phyloP scores from a whole-genome alignment of 2,329 filamentous ascomycete species.

The Arthroderma sp. region DNA sequence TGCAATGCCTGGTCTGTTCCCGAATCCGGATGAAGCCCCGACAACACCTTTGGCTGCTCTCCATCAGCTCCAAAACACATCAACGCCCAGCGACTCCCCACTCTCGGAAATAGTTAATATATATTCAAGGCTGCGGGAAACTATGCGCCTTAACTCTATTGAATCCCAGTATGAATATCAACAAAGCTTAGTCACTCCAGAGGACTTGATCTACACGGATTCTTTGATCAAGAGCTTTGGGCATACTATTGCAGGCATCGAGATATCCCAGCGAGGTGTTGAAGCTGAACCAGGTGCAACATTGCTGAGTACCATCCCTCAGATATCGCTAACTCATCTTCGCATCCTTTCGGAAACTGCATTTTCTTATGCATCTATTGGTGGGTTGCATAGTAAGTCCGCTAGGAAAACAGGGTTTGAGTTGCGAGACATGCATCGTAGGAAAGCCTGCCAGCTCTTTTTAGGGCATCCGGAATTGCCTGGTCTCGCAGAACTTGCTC shows the following conservation, averaged over 20 bases:
- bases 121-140: conserved; percentile 44
- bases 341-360: conserved; percentile 81
- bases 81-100: conserved; percentile 20
- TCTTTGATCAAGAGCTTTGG: conserved; percentile 45
- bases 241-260: conserved; percentile 72
- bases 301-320: conserved; percentile 69
- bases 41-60: conserved; percentile 17
- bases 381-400: conserved; percentile 49
- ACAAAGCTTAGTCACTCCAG: conserved; percentile 26
- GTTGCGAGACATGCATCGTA: conserved; percentile 53
- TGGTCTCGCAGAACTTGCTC: conserved; percentile 21
- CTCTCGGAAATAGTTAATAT: conserved; percentile 39
- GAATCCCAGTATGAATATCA: conserved; percentile 34
- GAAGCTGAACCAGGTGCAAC: conserved; percentile 61
- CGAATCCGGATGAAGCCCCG: conserved; percentile 20
- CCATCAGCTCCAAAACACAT: conserved; percentile 15
- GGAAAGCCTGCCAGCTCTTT: conserved; percentile 66
- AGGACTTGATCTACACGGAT: conserved; percentile 37
- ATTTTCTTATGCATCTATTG: conserved; percentile 68
- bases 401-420: conserved; percentile 53
- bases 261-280: conserved; percentile 82
- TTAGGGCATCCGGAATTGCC: conserved; percentile 38
- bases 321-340: conserved; percentile 72
- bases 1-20: conserved; percentile 28
- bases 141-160: conserved; percentile 39